Evolutionary conservation across 345 rosid species (phyloP), one percentile per base, ranked within the genome.

Genomic region (Nephelium lappaceum): DNA sequence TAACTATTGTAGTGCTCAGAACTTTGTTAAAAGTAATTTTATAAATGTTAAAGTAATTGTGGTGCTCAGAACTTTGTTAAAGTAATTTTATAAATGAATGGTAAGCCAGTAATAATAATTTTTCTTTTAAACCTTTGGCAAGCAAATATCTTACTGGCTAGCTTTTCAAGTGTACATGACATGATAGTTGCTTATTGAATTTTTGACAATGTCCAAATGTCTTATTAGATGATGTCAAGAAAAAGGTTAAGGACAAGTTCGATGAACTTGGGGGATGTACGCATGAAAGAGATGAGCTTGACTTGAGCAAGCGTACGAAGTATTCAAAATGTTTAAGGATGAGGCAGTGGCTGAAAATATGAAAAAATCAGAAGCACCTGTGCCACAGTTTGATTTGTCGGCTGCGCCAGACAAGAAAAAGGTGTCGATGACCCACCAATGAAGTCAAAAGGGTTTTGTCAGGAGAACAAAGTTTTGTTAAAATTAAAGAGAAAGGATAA

Each of bases 251-350:
- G 83, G 86, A 80, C 38, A 96, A 83, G 83, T 89, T 93, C 81
- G 89, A 91, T 73, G 98, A 93, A 87, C 86, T 96, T 6, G 97
- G 97, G 5, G 95, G n/a, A n/a, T n/a, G 90, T 76, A 85, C 82
- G 97, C 91, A 97, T 77, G 99, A 96, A 83, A 83, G 89, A 57
- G 91, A 92, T 38, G 94, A 93, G 79, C 81, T 93, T 31, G 89
- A 78, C 90, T 95, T 0, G 91, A 91, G 81, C 93, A 92, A 84
- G 98, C 99, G 68, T 93, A 90, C 41, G 90, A 91, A 75, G 84
- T 81, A 71, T 96, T 91, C 79, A 96, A 91, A 87, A 83, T 89
- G 79, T 94, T 93, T 60, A 97, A 96, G 86, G 94, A 96, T 87
- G 94, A 91, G 86, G 83, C 89, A 88, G 92, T 94, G n/a, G 36